Evolutionary conservation across 2,329 filamentous ascomycete genomes (phyloP).

Genomic region (Microthyrium microscopicum): DNA sequence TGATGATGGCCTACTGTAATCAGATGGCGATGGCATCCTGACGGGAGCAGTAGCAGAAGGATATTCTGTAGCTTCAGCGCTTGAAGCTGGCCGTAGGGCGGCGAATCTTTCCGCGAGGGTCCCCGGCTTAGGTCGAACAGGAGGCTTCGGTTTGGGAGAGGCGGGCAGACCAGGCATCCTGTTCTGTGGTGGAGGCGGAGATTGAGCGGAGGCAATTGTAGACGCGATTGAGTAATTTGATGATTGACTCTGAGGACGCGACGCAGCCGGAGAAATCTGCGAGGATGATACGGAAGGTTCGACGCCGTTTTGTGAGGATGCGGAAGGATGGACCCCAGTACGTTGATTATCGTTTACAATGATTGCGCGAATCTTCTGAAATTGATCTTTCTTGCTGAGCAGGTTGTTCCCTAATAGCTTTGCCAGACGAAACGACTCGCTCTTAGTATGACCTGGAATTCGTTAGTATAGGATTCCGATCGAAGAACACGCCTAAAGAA

Average conservation of each 20-base stretch:
- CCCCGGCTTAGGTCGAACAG: slow-evolving; percentile 4
- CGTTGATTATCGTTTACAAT: slow-evolving; percentile 35
- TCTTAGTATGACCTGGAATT: too few species aligned
- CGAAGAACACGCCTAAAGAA: too few species aligned
- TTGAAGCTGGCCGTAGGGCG: neutral
- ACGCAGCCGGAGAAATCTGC: too few species aligned
- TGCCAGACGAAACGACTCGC: too few species aligned
- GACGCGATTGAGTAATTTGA: too few species aligned
- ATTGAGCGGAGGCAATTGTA: too few species aligned
- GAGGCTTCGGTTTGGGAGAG: slow-evolving; percentile 1
- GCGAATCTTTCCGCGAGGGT: neutral
- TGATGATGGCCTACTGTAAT: slow-evolving; percentile 13
- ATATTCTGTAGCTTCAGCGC: neutral
- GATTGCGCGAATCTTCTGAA: slow-evolving; percentile 31
- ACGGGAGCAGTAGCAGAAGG: slow-evolving; percentile 20
- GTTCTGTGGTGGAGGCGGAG: too few species aligned
- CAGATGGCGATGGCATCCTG: slow-evolving; percentile 25
- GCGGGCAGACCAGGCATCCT: too few species aligned
- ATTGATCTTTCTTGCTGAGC: slow-evolving; percentile 23
- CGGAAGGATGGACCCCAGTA: slow-evolving; percentile 40
- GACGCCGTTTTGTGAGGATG: slow-evolving; percentile 1
- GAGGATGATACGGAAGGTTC: neutral
- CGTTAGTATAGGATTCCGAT: too few species aligned
- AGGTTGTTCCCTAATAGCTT: slow-evolving; percentile 16
- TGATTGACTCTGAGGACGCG: too few species aligned